Conservation (phyloP, 768 basidiomycete species). For the Clathrus columnatus region DNA sequence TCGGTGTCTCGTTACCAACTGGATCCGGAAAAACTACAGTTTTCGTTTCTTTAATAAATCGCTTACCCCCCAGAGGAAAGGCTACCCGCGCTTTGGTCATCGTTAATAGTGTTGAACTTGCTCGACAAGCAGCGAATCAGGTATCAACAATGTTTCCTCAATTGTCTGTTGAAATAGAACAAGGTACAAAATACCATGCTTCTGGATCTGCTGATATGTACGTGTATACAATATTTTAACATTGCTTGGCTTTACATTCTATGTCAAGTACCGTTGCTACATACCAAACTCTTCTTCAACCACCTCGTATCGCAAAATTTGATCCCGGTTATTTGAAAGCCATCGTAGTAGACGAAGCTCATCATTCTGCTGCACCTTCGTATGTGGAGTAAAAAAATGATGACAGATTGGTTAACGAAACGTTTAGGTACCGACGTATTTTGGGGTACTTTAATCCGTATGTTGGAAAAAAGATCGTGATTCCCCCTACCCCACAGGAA, state of each 20-base stretch:
- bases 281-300: conserved; percentile 71
- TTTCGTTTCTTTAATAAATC: conserved; percentile 74
- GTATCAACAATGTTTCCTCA: conserved; percentile 56
- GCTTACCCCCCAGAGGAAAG: conserved; percentile 38
- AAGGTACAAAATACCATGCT: conserved; percentile 66
- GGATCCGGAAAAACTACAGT: conserved; percentile 87
- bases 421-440: conserved; percentile 64
- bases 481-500: conserved; percentile 34
- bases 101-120: conserved; percentile 86
- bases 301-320: conserved; percentile 65
- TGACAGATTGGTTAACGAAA: conserved; percentile 7
- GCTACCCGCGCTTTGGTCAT: conserved; percentile 62
- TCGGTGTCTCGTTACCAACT: conserved; percentile 80
- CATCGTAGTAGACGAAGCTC: conserved; percentile 87
- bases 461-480: conserved; percentile 28
- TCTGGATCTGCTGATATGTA: conserved; percentile 82
- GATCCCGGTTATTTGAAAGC: conserved; percentile 57
- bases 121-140: conserved; percentile 74
- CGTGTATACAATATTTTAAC: conserved; percentile 21
- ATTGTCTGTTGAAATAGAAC: conserved; percentile 87
- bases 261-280: conserved; percentile 70
- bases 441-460: conserved; percentile 69
- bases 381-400: conserved; percentile 30
- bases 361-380: conserved; percentile 91
- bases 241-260: conserved; percentile 1